These are phyloP conservation scores for Cladosporium austrohemisphaericum DNA, from an alignment of 2,329 filamentous ascomycete species.

Conservation along the genomic window DNA sequence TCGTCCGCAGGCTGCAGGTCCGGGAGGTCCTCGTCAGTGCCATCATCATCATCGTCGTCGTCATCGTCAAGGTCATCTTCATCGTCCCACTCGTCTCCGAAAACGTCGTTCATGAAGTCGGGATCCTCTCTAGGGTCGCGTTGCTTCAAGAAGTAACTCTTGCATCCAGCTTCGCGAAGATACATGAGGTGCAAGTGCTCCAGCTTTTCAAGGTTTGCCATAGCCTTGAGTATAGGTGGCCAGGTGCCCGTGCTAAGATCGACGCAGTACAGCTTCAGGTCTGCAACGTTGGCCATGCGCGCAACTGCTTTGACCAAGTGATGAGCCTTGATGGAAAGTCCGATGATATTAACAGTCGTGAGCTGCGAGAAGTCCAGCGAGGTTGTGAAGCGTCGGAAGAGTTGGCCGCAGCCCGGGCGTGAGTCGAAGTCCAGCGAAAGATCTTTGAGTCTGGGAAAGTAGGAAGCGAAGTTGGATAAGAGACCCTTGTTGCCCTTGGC, in stretches of 20 bases:
- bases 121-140: not conserved
- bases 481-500: not conserved
- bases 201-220: constrained; percentile 22
- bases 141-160: constrained; percentile 27
- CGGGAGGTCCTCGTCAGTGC: constrained; percentile 15
- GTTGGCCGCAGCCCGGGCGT: not conserved
- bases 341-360: not conserved
- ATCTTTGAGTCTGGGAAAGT: constrained; percentile 19
- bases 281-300: not conserved
- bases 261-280: constrained; percentile 15
- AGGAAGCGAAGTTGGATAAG: not conserved
- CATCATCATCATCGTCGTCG: constrained; percentile 1
- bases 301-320: not conserved
- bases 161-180: constrained; percentile 20
- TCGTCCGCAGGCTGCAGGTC: constrained; percentile 16
- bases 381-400: not conserved
- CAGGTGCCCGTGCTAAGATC: constrained; percentile 25
- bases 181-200: constrained; percentile 29
- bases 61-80: constrained; percentile 1
- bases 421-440: constrained; percentile 16
- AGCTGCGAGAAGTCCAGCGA: constrained; percentile 1
- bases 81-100: not conserved
- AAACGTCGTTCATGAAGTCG: not conserved
- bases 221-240: constrained; percentile 23
- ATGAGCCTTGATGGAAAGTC: not conserved